Evolutionary conservation across 768 basidiomycete genomes (phyloP).

Genomic region (Kwoniella pini): DNA sequence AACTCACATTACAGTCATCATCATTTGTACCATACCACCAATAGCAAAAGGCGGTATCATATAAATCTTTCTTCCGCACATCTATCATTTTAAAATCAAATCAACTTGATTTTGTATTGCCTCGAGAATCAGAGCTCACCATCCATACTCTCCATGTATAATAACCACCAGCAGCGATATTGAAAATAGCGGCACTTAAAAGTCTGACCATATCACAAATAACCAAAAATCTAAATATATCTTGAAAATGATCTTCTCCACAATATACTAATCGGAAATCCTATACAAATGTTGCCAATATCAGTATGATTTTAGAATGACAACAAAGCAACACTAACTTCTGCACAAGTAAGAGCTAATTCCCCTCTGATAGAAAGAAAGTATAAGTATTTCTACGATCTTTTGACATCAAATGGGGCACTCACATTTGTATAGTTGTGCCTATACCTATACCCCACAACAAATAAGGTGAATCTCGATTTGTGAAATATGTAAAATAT

Average conservation of each 20-base stretch:
- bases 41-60: conserved; percentile 16
- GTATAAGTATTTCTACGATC: background rate
- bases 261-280: conserved; percentile 12
- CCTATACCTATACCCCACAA: conserved; percentile 15
- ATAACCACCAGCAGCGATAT: conserved; percentile 8
- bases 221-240: conserved; percentile 8
- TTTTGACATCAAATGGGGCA: background rate
- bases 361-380: background rate
- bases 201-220: conserved; percentile 5
- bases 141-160: conserved; percentile 21
- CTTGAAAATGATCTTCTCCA: conserved; percentile 9
- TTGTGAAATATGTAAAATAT: conserved; percentile 15
- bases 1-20: conserved; percentile 15
- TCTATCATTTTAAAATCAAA: background rate
- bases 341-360: conserved; percentile 8
- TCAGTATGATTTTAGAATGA: no score
- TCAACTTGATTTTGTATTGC: background rate
- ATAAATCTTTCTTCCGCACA: conserved; percentile 12
- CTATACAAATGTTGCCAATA: background rate
- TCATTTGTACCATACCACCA: conserved; percentile 12
- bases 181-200: conserved; percentile 7
- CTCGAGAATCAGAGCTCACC: background rate
- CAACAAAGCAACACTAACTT: background rate
- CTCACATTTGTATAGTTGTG: conserved; percentile 16
- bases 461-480: conserved; percentile 9